Conservation (phyloP, 2,329 filamentous ascomycete species). For the Cryphonectria parasitica region DNA sequence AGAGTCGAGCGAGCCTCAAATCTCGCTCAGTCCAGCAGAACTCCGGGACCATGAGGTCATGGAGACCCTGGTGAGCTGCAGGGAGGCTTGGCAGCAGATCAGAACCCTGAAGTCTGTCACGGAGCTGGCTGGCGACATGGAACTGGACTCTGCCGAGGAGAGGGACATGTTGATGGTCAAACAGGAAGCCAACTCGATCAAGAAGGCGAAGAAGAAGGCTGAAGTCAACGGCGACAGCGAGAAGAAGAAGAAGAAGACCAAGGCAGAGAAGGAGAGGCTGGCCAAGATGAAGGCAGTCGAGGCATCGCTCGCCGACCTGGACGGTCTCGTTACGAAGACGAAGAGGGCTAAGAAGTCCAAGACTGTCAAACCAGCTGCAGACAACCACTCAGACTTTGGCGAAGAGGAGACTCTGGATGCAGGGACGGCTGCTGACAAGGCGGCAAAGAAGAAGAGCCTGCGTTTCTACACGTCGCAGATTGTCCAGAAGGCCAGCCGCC, state of each 20-base stretch:
- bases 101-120: constrained; percentile 63
- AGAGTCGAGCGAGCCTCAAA: constrained; percentile 55
- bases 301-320: constrained; percentile 71
- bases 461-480: constrained; percentile 99
- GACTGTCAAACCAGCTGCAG: constrained; percentile 42
- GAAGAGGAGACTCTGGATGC: constrained; percentile 83
- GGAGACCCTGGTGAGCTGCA: constrained; percentile 78
- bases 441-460: constrained; percentile 84
- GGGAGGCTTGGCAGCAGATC: constrained; percentile 78
- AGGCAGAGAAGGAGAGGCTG: constrained; percentile 43
- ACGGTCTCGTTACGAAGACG: constrained; percentile 59
- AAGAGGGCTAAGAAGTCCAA: constrained; percentile 47
- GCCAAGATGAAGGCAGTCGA: constrained; percentile 63
- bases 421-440: constrained; percentile 83
- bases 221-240: constrained; percentile 23
- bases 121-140: constrained; percentile 25
- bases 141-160: constrained; percentile 38
- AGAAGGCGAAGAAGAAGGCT: constrained; percentile 40
- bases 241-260: constrained; percentile 46
- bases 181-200: constrained; percentile 36
- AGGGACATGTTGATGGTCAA: constrained; percentile 37
- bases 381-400: constrained; percentile 83
- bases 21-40: constrained; percentile 74
- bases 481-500: constrained; percentile 89
- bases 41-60: constrained; percentile 91